These are phyloP conservation scores for Flammula alnicola DNA, from an alignment of 1,284 basidiomycete genomes.

Conservation along the genomic window DNA sequence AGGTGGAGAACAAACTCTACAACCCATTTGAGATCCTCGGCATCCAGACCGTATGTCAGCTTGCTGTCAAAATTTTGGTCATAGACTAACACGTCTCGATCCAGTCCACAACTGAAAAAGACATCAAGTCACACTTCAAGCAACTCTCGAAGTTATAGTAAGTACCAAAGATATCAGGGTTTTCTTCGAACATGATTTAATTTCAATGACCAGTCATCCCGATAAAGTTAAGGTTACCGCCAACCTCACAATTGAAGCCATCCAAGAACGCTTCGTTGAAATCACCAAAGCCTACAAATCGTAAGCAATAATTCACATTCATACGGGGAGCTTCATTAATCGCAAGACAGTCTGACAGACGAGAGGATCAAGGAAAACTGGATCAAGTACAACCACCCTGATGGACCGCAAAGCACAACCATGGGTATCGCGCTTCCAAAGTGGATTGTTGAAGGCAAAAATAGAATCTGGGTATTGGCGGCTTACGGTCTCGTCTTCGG, in stretches of 20 bases:
- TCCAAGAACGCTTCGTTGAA: constrained; percentile 88
- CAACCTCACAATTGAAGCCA: constrained; percentile 91
- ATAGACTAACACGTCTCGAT: not conserved
- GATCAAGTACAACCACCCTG: constrained; percentile 93
- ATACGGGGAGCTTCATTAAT: too few species aligned
- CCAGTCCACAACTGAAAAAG: constrained; percentile 78
- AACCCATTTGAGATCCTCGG: constrained; percentile 96
- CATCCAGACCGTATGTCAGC: constrained; percentile 61
- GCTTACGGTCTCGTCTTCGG: constrained; percentile 90
- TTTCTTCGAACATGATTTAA: not conserved
- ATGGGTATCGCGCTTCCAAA: constrained; percentile 96
- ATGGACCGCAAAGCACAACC: constrained; percentile 93
- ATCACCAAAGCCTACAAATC: constrained; percentile 99
- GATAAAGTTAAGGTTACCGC: constrained; percentile 90
- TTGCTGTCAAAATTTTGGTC: not conserved
- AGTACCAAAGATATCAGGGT: constrained; percentile 33
- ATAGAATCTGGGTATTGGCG: constrained; percentile 90
- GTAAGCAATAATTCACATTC: constrained; percentile 47
- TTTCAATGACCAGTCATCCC: constrained; percentile 74
- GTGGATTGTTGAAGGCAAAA: constrained; percentile 93
- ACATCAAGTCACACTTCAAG: constrained; percentile 97
- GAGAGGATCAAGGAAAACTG: constrained; percentile 92
- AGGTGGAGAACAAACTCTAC: constrained; percentile 77
- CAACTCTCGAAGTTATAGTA: constrained; percentile 90
- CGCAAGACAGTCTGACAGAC: constrained; percentile 94